Conservation (phyloP, 768 basidiomycete species). For the Termitomyces sp. region DNA sequence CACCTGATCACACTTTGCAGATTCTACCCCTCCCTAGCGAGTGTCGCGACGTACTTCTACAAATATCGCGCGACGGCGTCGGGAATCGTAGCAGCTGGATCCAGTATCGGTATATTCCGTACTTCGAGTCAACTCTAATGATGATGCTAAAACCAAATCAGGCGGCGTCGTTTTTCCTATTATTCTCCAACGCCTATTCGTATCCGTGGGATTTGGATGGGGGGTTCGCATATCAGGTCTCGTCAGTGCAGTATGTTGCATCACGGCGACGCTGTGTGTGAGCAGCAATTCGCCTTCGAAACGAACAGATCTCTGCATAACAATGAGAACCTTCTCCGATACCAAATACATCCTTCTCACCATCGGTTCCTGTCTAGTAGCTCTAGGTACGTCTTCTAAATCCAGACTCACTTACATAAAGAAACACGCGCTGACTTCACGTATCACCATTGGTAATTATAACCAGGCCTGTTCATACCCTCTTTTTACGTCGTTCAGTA, state of each 20-base stretch:
- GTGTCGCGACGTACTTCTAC: constrained; percentile 61
- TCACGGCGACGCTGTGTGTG: constrained; percentile 43
- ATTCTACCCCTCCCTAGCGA: constrained; percentile 66
- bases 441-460: background rate
- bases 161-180: constrained; percentile 73
- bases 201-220: constrained; percentile 55
- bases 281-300: constrained; percentile 25
- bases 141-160: constrained; percentile 14
- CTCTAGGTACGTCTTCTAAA: constrained; percentile 42
- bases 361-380: constrained; percentile 51
- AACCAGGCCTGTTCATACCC: constrained; percentile 62
- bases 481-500: constrained; percentile 68
- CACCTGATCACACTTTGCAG: constrained; percentile 25
- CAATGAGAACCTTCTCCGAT: constrained; percentile 39
- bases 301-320: constrained; percentile 22
- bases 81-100: constrained; percentile 69
- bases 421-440: background rate
- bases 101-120: constrained; percentile 43
- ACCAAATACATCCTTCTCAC: constrained; percentile 47
- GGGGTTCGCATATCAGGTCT: constrained; percentile 54
- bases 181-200: constrained; percentile 53
- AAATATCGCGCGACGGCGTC: constrained; percentile 66
- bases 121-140: background rate
- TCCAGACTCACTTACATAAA: background rate
- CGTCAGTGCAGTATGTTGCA: constrained; percentile 42